Evolutionary conservation across 139 green algal species (phyloP).

Genomic region (Prasinococcaceae sp.): DNA sequence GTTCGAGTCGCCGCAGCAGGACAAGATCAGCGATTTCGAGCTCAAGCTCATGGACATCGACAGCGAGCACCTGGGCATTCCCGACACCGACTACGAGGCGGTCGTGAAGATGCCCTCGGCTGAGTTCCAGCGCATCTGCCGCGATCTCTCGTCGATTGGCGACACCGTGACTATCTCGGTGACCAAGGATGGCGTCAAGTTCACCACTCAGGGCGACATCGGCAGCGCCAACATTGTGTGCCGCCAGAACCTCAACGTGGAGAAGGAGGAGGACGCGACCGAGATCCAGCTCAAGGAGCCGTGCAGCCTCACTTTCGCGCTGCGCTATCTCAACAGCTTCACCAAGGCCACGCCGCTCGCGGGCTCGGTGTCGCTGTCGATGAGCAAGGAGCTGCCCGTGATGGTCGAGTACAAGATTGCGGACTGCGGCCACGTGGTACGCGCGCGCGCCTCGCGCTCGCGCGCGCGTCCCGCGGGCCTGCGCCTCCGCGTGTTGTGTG

Average conservation of each 20-base stretch:
- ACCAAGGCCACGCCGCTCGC: slow-evolving; percentile 67
- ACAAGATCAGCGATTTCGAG: slow-evolving; percentile 92
- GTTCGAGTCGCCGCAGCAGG: slow-evolving; percentile 74
- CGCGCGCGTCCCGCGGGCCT: no score
- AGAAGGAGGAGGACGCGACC: slow-evolving; percentile 59
- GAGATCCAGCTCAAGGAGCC: slow-evolving; percentile 86
- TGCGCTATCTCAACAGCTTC: slow-evolving; percentile 96
- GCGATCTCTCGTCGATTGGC: slow-evolving; percentile 78
- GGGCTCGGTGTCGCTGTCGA: slow-evolving; percentile 50
- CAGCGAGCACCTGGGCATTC: slow-evolving; percentile 93
- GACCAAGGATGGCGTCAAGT: slow-evolving; percentile 97
- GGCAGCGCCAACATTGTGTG: slow-evolving; percentile 87
- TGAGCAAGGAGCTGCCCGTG: slow-evolving; percentile 82
- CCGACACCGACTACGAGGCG: slow-evolving; percentile 61
- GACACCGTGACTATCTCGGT: slow-evolving; percentile 84
- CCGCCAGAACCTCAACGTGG: slow-evolving; percentile 42
- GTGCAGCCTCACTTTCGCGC: slow-evolving; percentile 85
- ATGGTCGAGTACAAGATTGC: slow-evolving; percentile 81
- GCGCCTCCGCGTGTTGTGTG: no score
- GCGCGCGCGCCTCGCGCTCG: no score
- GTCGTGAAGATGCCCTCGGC: slow-evolving; percentile 68
- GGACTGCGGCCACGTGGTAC: slow-evolving; percentile 68
- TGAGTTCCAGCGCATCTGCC: slow-evolving; percentile 87
- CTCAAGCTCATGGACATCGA: slow-evolving; percentile 99
- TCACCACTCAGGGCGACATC: slow-evolving; percentile 85